Evolutionary conservation across 2,329 filamentous ascomycete species (phyloP).

Genomic region (Diplodia corticola): DNA sequence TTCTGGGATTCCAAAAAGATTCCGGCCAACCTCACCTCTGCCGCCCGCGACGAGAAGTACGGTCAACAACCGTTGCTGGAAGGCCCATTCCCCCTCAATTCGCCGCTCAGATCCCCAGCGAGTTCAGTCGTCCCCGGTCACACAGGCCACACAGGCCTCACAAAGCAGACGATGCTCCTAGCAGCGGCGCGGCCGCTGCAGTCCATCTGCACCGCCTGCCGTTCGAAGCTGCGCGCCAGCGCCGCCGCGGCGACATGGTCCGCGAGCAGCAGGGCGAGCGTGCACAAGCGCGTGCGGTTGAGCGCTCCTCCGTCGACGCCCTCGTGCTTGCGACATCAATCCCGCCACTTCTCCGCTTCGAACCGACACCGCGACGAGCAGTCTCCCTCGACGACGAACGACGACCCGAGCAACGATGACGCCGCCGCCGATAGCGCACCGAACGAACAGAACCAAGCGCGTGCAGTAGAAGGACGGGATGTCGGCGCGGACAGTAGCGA

Average conservation of each 20-base stretch:
- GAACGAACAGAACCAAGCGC: neutral
- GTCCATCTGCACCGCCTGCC: constrained; percentile 19
- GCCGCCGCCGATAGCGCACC: neutral
- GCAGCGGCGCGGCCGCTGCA: constrained; percentile 12
- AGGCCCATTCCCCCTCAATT: neutral
- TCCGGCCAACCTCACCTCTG: neutral
- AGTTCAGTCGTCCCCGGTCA: neutral
- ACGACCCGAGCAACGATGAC: neutral
- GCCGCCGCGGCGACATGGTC: neutral
- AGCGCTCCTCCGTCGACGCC: neutral
- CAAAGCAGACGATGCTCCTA: constrained; percentile 18
- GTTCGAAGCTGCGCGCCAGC: constrained; percentile 1
- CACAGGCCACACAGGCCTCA: no score
- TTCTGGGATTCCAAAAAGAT: constrained; percentile 5
- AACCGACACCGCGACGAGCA: neutral
- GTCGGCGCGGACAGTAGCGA: neutral
- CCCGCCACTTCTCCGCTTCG: neutral
- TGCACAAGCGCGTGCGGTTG: constrained; percentile 9
- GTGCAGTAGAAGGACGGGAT: neutral
- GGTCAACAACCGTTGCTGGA: neutral
- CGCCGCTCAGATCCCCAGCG: neutral
- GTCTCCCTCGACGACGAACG: neutral
- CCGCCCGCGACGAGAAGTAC: neutral
- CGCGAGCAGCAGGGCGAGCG: neutral
- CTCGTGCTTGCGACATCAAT: neutral